A percentile compares a stretch with the other conserved stretches of the same genome.
These are phyloP conservation scores for Solanum sparsipilum DNA, from an alignment of 257 asterid genomes.

Conservation along the genomic window DNA sequence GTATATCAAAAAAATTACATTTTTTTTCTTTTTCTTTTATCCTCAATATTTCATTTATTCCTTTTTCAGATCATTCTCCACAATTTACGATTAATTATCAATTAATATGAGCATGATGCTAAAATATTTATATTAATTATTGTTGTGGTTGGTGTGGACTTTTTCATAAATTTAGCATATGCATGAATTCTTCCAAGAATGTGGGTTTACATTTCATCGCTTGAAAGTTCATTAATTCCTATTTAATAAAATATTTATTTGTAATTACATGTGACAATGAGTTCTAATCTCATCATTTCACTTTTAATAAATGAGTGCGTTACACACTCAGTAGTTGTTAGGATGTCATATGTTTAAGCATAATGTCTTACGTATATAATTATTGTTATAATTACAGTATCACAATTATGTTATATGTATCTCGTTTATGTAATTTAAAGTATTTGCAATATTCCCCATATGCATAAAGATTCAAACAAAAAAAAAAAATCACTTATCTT, in stretches of 20 bases:
- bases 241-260: neutral
- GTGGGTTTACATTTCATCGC: neutral
- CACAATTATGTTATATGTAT: neutral
- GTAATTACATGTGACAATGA: neutral
- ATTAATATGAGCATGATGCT: no score
- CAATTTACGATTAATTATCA: no score
- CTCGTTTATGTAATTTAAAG: neutral
- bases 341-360: neutral
- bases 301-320: neutral
- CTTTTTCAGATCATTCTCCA: no score
- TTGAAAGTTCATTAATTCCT: neutral
- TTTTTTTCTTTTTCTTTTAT: no score
- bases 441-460: neutral
- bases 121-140: neutral
- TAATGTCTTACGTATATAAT: neutral
- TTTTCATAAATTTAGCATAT: neutral
- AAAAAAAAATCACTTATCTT: neutral
- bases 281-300: neutral
- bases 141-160: neutral
- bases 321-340: neutral
- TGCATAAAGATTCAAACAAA: neutral
- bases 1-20: fast-evolving
- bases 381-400: neutral
- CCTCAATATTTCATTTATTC: no score
- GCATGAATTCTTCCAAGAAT: neutral